Base-by-base conservation (phyloP, 2,329 filamentous ascomycete genomes). In the Iodosphaeria phyllophila region DNA sequence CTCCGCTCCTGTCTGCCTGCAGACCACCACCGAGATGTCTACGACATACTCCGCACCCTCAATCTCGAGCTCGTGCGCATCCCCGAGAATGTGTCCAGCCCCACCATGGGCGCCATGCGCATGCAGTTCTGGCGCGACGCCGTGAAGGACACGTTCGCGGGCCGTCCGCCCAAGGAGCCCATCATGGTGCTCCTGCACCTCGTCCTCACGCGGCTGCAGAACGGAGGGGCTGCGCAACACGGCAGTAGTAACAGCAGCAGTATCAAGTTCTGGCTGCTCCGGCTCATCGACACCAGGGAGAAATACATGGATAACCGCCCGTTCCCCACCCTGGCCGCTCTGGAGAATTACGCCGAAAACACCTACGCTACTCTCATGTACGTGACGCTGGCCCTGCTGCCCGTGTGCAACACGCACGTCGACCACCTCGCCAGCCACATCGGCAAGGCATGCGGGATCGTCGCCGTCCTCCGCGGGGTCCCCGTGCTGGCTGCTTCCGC, bases 401-500 rank as follows among this genome's bases (percentile, higher is more conserved):
- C 82, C 0, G 58, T 93, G 40, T 67, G 72, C 7, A 91, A 79
- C 1, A 62, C 92, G 39, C 75, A 84, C 13, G 70, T 83, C 20
- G 89, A 98, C 41, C 89, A 98, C 51, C 59, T 98, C 11, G 86
- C 86, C 6, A 91, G 79, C 27, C 89, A 98, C 47, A 78, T 95
- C 29, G 89, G 89, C 26, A 98, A 98, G 44, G 84, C 89, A 0
- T 76, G 72, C 24, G 89, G 89, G 6, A 93, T 98, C 27, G 64
- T 73, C 3, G 76, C 86, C 1, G 66, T 92, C 0, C 56, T 98
- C n/a, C 65, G 86, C 20, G 86, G 89, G 1, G 59, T 95, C 8
- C 84, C 89, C 1, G 49, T 95, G 3, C 61, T 95, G n/a, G 84
- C 84, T 0, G 80, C 86, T 22, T 75, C 78, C 1, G n/a, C n/a